phyloP scores from a whole-genome alignment of 2,329 filamentous ascomycete species.

The Fusarium concolor region DNA sequence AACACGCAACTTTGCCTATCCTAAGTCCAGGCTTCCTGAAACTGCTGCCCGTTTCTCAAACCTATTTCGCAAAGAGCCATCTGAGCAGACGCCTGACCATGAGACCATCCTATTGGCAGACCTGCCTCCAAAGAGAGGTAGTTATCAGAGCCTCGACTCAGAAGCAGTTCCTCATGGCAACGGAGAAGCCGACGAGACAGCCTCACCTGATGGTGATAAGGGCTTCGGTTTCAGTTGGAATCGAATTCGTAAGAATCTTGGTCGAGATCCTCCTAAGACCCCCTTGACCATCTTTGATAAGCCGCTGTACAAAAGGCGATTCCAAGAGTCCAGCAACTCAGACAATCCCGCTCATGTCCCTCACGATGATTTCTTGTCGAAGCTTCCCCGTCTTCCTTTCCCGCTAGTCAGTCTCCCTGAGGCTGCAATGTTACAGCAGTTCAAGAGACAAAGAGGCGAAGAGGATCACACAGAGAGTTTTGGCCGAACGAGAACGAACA shows the following conservation, averaged over 20 bases:
- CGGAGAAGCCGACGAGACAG: not conserved
- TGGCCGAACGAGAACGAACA: conserved; percentile 45
- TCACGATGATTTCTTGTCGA: conserved; percentile 40
- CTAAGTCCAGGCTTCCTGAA: conserved; percentile 39
- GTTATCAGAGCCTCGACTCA: conserved; percentile 51
- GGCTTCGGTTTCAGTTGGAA: conserved; percentile 47
- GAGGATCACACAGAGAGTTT: conserved; percentile 53
- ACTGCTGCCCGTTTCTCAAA: conserved; percentile 45
- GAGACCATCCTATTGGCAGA: conserved; percentile 38
- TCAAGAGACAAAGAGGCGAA: conserved; percentile 50
- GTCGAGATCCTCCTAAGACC: conserved; percentile 39
- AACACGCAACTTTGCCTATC: conserved; percentile 34
- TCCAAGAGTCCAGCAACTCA: conserved; percentile 15
- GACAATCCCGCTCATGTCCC: conserved; percentile 31
- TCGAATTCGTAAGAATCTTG: conserved; percentile 42
- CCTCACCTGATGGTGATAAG: not conserved
- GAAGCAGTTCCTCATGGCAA: conserved; percentile 21
- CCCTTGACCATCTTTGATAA: conserved; percentile 42
- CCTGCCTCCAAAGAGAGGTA: conserved; percentile 42
- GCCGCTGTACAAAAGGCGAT: conserved; percentile 35
- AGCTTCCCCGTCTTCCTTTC: conserved; percentile 50
- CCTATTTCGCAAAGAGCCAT: conserved; percentile 40
- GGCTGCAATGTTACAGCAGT: conserved; percentile 51
- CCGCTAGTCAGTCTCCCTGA: conserved; percentile 54
- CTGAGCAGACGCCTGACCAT: conserved; percentile 1